phyloP scores from a whole-genome alignment of 2,329 filamentous ascomycete genomes.

The Colletotrichum cordylinicola region DNA sequence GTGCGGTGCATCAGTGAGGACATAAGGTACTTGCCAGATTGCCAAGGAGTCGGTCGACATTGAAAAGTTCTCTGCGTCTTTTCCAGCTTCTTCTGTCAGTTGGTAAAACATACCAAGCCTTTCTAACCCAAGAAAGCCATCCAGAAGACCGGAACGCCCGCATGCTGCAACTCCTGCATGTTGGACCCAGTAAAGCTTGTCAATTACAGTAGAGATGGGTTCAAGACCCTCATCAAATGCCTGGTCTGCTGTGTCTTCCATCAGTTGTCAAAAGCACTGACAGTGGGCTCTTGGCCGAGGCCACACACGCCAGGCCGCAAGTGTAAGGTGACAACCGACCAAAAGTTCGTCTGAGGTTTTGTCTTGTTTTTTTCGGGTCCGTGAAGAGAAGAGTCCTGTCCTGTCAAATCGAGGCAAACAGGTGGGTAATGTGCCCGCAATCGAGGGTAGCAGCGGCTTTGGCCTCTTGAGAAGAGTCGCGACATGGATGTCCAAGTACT shows the following conservation, averaged over 20 bases:
- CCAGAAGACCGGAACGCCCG: background rate
- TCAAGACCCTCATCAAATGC: background rate
- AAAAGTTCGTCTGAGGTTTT: background rate
- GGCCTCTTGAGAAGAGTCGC: background rate
- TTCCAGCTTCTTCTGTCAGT: background rate
- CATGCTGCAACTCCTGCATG: background rate
- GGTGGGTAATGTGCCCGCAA: background rate
- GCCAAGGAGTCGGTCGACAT: background rate
- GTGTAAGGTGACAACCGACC: constrained; percentile 2
- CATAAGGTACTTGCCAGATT: background rate
- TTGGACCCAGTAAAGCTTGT: background rate
- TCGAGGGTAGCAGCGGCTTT: constrained; percentile 17
- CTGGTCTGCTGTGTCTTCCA: background rate
- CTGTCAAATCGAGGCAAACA: background rate
- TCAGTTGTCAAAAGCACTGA: constrained; percentile 15
- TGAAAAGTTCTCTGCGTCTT: background rate
- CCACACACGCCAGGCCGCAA: background rate
- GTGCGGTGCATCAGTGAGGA: background rate
- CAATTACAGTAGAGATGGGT: background rate
- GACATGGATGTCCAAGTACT: background rate
- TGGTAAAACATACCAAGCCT: background rate
- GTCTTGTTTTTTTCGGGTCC: background rate
- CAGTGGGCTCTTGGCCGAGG: background rate
- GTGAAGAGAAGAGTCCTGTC: background rate
- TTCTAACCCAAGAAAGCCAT: background rate